These are phyloP conservation scores for Seiridium cupressi DNA, from an alignment of 2,329 filamentous ascomycete species.

Conservation along the genomic window DNA sequence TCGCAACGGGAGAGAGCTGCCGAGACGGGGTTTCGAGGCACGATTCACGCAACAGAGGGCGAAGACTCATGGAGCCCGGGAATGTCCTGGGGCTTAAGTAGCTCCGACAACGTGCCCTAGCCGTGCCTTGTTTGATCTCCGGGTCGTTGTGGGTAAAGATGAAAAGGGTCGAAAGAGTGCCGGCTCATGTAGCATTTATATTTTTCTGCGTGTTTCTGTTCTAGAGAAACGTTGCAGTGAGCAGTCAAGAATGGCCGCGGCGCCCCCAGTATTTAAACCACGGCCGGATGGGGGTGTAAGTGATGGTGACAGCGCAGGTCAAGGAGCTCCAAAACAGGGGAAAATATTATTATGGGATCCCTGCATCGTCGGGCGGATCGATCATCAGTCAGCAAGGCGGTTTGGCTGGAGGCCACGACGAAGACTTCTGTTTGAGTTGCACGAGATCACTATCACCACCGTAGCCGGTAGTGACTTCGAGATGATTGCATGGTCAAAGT, in stretches of 20 bases:
- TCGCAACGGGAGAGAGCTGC: not conserved
- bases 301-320: no score
- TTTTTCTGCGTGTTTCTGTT: not conserved
- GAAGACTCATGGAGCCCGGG: not conserved
- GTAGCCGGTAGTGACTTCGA: no score
- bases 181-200: not conserved
- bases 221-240: not conserved
- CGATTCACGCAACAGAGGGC: not conserved
- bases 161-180: not conserved
- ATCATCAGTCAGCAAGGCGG: not conserved
- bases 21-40: not conserved
- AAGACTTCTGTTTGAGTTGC: not conserved
- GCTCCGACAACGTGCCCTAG: not conserved
- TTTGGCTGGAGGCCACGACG: not conserved
- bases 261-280: not conserved
- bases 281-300: no score
- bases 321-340: no score
- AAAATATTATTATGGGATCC: not conserved
- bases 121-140: not conserved
- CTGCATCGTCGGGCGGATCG: not conserved
- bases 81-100: no score
- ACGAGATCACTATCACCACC: not conserved
- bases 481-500: no score
- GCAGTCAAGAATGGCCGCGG: not conserved
- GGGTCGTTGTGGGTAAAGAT: not conserved